Evolutionary conservation across 768 basidiomycete genomes (phyloP), one percentile per base, ranked within the genome.

Genomic region (Leucocoprinus leucothites): DNA sequence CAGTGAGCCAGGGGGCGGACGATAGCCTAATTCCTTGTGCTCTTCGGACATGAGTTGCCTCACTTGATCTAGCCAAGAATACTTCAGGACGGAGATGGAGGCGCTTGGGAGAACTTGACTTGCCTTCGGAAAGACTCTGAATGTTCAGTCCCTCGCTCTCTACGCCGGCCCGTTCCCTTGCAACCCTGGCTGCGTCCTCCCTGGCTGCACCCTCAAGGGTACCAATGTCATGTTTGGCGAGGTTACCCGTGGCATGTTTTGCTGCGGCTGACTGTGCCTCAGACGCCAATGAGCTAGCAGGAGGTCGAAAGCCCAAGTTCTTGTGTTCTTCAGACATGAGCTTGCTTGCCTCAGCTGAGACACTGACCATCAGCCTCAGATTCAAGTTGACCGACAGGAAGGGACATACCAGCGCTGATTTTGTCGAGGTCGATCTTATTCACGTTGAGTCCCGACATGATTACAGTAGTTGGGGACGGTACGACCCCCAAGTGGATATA

Each of bases 251-350:
- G 6, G 5, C 31, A 11, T 31, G 31, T 31, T 31, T 31, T 34
- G 46, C 8, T n/a, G 46, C 46, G 2, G 28, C 46, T 16, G 25
- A 28, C 18, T 48, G 46, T 3, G 46, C 28, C 2, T 34, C 25
- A 3, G 46, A 48, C 6, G 46, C 46, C 9, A 48, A 25, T 7
- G 28, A 48, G 1, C 28, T 16, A n/a, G 26, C 3, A 1, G 46
- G 46, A 2, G 46, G 46, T 18, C 46, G 11, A 28, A 28, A 48
- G 28, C 46, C 26, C 5, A 48, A 25, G 14, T 28, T 48, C 28
- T 34, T 48, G 26, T 48, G 46, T 19, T 48, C 46, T 48, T 48
- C 46, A 25, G 46, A 48, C 46, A 48, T 48, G 25, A 48, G 28
- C 22, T 26, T 48, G 9, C 46, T 48, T 5, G 46, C 46, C 26